Evolutionary conservation across 2,329 filamentous ascomycete species (phyloP), one percentile per base, ranked within the genome.

Genomic region (Laburnicola sp.): DNA sequence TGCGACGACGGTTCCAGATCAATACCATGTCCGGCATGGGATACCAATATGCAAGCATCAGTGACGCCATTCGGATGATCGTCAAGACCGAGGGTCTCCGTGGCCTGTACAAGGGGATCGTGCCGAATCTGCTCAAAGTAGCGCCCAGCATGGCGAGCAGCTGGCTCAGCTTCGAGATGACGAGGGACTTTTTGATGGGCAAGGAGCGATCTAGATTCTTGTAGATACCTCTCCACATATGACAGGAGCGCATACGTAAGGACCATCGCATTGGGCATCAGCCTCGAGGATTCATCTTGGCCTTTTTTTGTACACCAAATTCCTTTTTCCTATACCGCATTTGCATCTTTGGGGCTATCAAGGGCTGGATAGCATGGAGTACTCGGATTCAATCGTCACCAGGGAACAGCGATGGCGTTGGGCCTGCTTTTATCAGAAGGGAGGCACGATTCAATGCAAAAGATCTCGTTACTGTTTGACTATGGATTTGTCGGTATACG

Each of bases 11-110:
- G 44, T 99, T 99, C 73, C 94, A 99, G 71, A 94, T 99, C 77
- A 99, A 99, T 75, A 97, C 94, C 47, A 99, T 99, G 94, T 91
- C 89, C 41, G 94, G 94, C 45, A 93, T 99, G 86, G 94, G 94
- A 44, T 97, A 97, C 75, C 85, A 93, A 71, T 99, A 99, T 78
- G 91, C 89, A 66, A 88, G 86, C 5, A 87, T 99, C 37, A 80
- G 84, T 56, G 91, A 96, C 69, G 94, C 94, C 3, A 78, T 99
- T 57, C 83, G 79, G 45, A 84, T 89, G 44, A 99, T 99, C 64
- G 73, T 96, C 48, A 75, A 82, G 40, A 86, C 96, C 63, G 94
- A 99, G 76, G 94, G 94, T 27, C 34, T 93, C 47, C 81, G 81
- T 53, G 94, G 94, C 44, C 76, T 99, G 37, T 99, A 97, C 80